These are phyloP conservation scores for Gonium pectorale DNA, from an alignment of 139 green algal species.

Conservation along the genomic window DNA sequence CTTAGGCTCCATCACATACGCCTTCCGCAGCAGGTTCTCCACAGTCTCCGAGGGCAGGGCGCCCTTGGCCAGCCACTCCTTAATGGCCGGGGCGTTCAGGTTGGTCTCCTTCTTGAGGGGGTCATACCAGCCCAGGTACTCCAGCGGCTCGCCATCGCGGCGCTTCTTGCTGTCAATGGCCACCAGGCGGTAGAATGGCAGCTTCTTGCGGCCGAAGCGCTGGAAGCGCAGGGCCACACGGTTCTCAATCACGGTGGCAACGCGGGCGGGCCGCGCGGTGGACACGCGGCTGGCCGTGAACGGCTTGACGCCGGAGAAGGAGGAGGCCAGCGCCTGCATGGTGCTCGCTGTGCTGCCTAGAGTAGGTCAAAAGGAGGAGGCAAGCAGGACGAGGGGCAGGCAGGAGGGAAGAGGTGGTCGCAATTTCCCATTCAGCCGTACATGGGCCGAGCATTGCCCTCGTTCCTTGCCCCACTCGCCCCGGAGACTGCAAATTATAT, in stretches of 20 bases:
- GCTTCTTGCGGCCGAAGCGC: slow-evolving; percentile 89
- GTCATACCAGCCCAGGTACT: slow-evolving; percentile 93
- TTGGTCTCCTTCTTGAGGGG: slow-evolving; percentile 91
- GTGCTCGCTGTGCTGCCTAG: no score
- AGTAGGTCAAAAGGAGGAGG: no score
- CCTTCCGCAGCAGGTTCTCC: slow-evolving; percentile 83
- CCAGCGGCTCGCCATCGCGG: slow-evolving; percentile 86
- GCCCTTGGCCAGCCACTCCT: slow-evolving; percentile 91
- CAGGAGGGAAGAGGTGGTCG: no score
- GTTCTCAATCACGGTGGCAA: slow-evolving; percentile 73
- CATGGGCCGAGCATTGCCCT: no score
- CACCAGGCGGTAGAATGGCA: slow-evolving; percentile 91
- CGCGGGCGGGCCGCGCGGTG: slow-evolving; percentile 32
- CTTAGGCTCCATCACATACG: slow-evolving; percentile 41
- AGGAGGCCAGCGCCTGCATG: slow-evolving; percentile 52
- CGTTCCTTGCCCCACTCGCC: no score
- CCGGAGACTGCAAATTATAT: no score
- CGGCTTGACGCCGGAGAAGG: slow-evolving; percentile 48
- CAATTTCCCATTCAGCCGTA: no score
- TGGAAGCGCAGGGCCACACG: slow-evolving; percentile 89
- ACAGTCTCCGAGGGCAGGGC: slow-evolving; percentile 93
- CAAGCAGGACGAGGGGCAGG: no score
- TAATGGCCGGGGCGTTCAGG: slow-evolving; percentile 94
- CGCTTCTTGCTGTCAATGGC: slow-evolving; percentile 89
- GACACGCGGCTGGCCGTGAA: slow-evolving; percentile 45